Conservation (phyloP, 2,329 filamentous ascomycete species). For the Lasiodiplodia theobromae region DNA sequence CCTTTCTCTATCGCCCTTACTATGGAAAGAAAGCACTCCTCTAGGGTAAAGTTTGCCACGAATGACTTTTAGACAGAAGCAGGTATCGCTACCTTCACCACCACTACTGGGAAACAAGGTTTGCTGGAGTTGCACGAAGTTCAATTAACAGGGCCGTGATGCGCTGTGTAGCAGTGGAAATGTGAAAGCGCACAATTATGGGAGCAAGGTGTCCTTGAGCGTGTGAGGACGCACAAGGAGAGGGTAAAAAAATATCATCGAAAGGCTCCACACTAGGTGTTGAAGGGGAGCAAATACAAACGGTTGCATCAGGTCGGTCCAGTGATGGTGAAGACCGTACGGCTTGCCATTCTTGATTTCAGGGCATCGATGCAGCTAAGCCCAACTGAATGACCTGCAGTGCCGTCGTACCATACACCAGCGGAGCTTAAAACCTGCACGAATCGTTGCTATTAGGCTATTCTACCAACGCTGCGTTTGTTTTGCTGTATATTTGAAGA, state of each 20-base stretch:
- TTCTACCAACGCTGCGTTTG: not conserved
- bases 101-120: not conserved
- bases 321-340: conserved; percentile 1
- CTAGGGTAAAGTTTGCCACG: too few relatives aligned
- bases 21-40: too few relatives aligned
- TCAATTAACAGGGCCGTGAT: not conserved
- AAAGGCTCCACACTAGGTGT: too few relatives aligned
- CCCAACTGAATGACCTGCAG: not conserved
- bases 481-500: not conserved
- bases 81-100: not conserved
- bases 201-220: too few relatives aligned
- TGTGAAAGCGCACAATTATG: not conserved
- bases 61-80: too few relatives aligned
- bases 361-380: not conserved
- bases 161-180: not conserved
- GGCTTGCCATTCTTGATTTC: conserved; percentile 2
- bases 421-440: not conserved
- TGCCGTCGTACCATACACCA: not conserved
- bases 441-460: not conserved
- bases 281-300: not conserved
- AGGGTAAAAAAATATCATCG: too few relatives aligned
- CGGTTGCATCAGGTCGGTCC: not conserved
- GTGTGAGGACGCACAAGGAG: not conserved
- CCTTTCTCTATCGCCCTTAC: too few relatives aligned
- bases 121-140: not conserved